Conservation (phyloP, 2,329 filamentous ascomycete genomes). For the Aspergillus costaricaensis region DNA sequence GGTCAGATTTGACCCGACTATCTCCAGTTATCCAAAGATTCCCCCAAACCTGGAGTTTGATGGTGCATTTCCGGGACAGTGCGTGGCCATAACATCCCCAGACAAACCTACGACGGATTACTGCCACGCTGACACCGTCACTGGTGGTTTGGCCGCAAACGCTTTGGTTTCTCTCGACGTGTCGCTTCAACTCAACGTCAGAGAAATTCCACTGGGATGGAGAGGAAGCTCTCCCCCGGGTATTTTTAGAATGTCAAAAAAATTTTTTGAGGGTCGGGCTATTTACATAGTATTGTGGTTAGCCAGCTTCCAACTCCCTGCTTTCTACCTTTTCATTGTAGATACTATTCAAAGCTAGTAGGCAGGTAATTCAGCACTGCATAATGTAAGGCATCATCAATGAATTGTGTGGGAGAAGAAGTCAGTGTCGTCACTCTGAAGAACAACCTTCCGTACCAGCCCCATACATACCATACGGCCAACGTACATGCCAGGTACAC, state of each 20-base stretch:
- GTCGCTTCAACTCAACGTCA: slow-evolving; percentile 7
- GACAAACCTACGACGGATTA: slow-evolving; percentile 3
- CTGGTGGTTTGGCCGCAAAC: slow-evolving; percentile 17
- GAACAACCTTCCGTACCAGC: not conserved
- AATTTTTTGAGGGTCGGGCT: not conserved
- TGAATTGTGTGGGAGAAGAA: not conserved
- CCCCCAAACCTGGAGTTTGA: not conserved
- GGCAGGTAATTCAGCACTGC: not conserved
- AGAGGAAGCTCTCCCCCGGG: not conserved
- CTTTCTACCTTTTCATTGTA: too few species aligned
- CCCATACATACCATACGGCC: not conserved
- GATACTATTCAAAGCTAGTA: too few species aligned
- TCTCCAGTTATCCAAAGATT: not conserved
- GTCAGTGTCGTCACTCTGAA: not conserved
- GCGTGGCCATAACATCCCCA: slow-evolving; percentile 7
- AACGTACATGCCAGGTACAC: not conserved
- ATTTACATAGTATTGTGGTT: too few species aligned
- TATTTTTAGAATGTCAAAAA: not conserved
- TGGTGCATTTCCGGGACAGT: slow-evolving; percentile 3
- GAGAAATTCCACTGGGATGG: not conserved
- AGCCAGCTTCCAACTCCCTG: too few species aligned
- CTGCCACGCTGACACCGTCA: slow-evolving; percentile 8
- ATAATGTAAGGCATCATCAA: not conserved
- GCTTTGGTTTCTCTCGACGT: slow-evolving; percentile 18
- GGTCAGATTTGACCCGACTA: not conserved